These are phyloP conservation scores for Hordeum pubiflorum DNA, from an alignment of 202 grass and related monocot genomes.

Conservation along the genomic window DNA sequence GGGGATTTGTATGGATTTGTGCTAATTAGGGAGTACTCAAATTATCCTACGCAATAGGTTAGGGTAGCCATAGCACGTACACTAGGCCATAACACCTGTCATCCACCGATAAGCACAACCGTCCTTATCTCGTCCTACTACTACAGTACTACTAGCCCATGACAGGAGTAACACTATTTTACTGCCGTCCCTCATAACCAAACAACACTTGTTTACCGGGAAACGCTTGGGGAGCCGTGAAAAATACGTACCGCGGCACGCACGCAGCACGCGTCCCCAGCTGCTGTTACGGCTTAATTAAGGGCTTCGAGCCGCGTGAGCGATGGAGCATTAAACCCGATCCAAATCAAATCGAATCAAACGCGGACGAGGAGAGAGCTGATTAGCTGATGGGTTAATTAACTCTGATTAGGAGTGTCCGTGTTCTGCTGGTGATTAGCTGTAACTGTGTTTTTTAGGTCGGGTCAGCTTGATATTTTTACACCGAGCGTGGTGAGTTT, in stretches of 20 bases:
- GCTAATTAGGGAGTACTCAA: not conserved
- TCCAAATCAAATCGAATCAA: constrained; percentile 43
- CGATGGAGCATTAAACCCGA: constrained; percentile 19
- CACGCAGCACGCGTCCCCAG: constrained; percentile 21
- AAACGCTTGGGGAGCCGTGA: constrained; percentile 1
- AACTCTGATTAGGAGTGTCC: not conserved
- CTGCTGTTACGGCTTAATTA: constrained; percentile 5
- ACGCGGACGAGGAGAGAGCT: not conserved
- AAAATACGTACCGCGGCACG: constrained; percentile 7
- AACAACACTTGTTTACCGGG: not conserved
- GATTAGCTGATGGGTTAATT: not conserved
- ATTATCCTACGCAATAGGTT: not conserved
- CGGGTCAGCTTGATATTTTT: not conserved
- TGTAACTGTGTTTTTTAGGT: not conserved
- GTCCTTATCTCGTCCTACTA: not conserved
- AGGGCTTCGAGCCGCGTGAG: constrained; percentile 34
- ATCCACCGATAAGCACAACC: constrained; percentile 10
- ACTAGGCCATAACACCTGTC: not conserved
- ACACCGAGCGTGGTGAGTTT: not conserved
- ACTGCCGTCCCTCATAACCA: not conserved
- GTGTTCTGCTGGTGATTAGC: not conserved
- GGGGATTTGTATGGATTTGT: not conserved
- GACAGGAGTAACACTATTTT: not conserved
- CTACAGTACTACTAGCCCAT: not conserved
- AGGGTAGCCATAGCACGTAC: no score